Conservation (phyloP, 1,284 basidiomycete species). For the Neolentinus lepideus region DNA sequence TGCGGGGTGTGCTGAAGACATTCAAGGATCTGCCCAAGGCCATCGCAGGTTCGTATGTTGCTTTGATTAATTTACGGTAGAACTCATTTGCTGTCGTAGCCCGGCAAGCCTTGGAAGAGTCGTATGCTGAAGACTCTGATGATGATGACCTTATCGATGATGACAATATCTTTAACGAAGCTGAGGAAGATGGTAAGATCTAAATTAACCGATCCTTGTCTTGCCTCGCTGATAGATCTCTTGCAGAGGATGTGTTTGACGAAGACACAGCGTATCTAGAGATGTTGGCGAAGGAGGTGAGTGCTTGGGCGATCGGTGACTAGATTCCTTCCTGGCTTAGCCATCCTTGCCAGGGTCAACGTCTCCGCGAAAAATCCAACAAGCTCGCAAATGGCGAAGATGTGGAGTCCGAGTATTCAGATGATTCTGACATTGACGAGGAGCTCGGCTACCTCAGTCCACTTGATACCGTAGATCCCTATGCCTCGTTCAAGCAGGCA, state of each 20-base stretch:
- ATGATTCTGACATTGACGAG: conserved; percentile 57
- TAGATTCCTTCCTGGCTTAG: conserved; percentile 6
- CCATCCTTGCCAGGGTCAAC: conserved; percentile 43
- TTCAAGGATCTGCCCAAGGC: conserved; percentile 75
- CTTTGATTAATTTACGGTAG: not conserved
- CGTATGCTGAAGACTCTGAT: conserved; percentile 47
- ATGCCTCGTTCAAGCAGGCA: conserved; percentile 66
- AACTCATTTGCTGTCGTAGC: conserved; percentile 27
- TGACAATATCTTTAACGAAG: conserved; percentile 51
- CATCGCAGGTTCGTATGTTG: conserved; percentile 36
- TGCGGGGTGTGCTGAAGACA: conserved; percentile 59
- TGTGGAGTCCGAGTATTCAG: conserved; percentile 36
- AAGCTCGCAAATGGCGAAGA: conserved; percentile 32
- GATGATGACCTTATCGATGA: conserved; percentile 59
- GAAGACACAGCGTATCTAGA: conserved; percentile 80
- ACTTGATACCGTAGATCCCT: conserved; percentile 67
- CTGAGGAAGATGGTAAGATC: conserved; percentile 60
- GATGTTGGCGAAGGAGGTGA: conserved; percentile 72
- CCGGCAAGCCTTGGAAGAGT: conserved; percentile 59
- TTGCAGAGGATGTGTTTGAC: conserved; percentile 73
- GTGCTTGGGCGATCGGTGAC: not conserved
- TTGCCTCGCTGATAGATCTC: conserved; percentile 8
- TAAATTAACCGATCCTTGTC: conserved; percentile 2
- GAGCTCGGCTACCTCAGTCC: conserved; percentile 78
- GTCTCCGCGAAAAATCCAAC: conserved; percentile 55